phyloP scores from a whole-genome alignment of 106 monocot genomes.

The Ottelia alismoides region DNA sequence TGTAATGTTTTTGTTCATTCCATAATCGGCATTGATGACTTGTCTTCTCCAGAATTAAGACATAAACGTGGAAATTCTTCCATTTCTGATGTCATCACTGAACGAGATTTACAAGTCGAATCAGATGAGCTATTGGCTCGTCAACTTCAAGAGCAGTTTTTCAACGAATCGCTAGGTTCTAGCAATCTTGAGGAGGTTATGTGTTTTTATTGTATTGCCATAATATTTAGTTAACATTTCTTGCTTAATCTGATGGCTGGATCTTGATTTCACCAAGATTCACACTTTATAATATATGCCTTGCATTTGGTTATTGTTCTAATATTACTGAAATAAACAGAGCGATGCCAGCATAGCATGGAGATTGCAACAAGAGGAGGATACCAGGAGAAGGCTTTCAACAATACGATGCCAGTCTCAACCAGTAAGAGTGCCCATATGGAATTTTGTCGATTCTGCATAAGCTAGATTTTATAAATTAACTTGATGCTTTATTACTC shows the following conservation, averaged over 20 bases:
- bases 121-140: conserved; percentile 78
- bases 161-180: conserved; percentile 35
- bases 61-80: not conserved
- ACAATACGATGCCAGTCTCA: conserved; percentile 9
- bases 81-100: conserved; percentile 13
- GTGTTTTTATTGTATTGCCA: not conserved
- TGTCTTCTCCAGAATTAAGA: conserved; percentile 27
- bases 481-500: too few relatives aligned
- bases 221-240: not conserved
- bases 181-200: conserved; percentile 40
- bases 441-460: not conserved
- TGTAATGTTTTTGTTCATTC: conserved; percentile 1
- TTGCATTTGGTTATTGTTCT: not conserved
- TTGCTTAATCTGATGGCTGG: not conserved
- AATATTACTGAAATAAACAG: conserved; percentile 16
- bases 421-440: conserved; percentile 4
- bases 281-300: not conserved
- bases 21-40: conserved; percentile 58
- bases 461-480: too few relatives aligned
- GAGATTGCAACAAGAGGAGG: conserved; percentile 50
- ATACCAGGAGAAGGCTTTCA: conserved; percentile 10
- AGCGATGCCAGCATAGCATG: conserved; percentile 34
- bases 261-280: not conserved
- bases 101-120: conserved; percentile 32
- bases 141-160: conserved; percentile 73